phyloP scores from a whole-genome alignment of 441 rosid genomes.

The Arabidopsis lyrata region DNA sequence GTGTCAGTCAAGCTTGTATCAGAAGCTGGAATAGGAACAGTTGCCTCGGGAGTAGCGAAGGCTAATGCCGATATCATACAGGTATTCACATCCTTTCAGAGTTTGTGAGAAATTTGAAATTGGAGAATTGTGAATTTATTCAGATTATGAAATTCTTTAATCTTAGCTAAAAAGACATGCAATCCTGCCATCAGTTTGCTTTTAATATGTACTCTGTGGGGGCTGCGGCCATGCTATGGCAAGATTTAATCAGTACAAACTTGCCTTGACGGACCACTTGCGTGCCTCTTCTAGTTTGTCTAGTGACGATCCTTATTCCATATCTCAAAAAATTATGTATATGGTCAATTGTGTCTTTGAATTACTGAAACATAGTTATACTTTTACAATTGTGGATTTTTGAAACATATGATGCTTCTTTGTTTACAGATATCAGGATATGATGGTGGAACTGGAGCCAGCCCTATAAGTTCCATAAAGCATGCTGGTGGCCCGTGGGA shows the following conservation, averaged over 20 bases:
- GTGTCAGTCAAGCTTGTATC: slow-evolving; percentile 98
- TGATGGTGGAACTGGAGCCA: slow-evolving; percentile 99
- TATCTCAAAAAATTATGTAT: slow-evolving; percentile 1
- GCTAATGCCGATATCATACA: slow-evolving; percentile 99
- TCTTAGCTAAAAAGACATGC: slow-evolving; percentile 20
- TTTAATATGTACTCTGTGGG: slow-evolving; percentile 5
- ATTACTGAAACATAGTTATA: slow-evolving; percentile 22
- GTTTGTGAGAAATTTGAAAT: background rate
- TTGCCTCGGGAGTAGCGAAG: slow-evolving; percentile 99
- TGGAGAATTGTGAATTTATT: slow-evolving; percentile 3
- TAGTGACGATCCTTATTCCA: slow-evolving; percentile 17
- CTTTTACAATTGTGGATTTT: slow-evolving; percentile 18
- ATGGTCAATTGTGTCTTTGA: slow-evolving; percentile 19
- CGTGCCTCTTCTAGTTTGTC: slow-evolving; percentile 17
- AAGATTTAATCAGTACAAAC: slow-evolving; percentile 9
- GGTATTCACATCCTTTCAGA: slow-evolving; percentile 52
- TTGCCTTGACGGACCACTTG: slow-evolving; percentile 10
- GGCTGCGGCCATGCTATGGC: background rate
- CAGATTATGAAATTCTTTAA: slow-evolving; percentile 7
- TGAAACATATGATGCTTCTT: slow-evolving; percentile 30
- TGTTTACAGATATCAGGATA: slow-evolving; percentile 91
- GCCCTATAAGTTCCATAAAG: slow-evolving; percentile 98
- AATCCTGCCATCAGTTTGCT: slow-evolving; percentile 25
- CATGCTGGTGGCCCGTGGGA: slow-evolving; percentile 99
- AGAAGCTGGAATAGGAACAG: slow-evolving; percentile 99